Base-by-base conservation (phyloP, 257 asterid species). In the Anisodus acutangulus region DNA sequence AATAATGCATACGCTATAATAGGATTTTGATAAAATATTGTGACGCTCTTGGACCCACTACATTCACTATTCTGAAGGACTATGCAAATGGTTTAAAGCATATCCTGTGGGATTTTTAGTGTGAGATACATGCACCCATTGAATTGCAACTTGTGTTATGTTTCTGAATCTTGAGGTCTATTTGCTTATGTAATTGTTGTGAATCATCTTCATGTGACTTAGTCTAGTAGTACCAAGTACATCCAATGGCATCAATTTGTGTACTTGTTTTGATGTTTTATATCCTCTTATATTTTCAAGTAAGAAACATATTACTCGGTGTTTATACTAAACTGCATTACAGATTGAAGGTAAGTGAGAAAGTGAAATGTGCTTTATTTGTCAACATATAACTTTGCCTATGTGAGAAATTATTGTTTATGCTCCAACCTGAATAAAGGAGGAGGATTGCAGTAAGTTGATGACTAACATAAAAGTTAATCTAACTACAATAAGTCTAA, bases 121-220 rank as follows among this genome's bases (percentile, higher is more conserved):
- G 7, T 22, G 60, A 49, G 80, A 12, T 11, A 22, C 37, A 67
- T 35, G 9, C 4, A 6, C 80, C 62, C 12, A 22, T 53, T 49
- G 80, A 74, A 74, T 3, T 74, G 19, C n/a, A 8, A 76, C 47
- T 51, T 76, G 63, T 35, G 63, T 76, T 47, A 76, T 51, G 26
- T 16, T 76, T 76, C 13, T 76, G 45, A 76, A 76, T 76, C 45
- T 76, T 76, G n/a, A 74, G 62, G 80, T 49, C 12, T 62, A 74
- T 74, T 49, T 74, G 62, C 80, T 19, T 49, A 11, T 74, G 60
- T 45, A n/a, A 70, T 41, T 70, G 22, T 15, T 39, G 51, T 70
- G 79, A 69, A 69, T 69, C 55, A 70, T 70, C 37, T 71, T 71
- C 8, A n/a, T 3, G 39, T 47, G 19, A 74, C 41, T 26, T 19